Base-by-base conservation (phyloP, 202 grass and related monocot genomes). In the Setaria viridis region DNA sequence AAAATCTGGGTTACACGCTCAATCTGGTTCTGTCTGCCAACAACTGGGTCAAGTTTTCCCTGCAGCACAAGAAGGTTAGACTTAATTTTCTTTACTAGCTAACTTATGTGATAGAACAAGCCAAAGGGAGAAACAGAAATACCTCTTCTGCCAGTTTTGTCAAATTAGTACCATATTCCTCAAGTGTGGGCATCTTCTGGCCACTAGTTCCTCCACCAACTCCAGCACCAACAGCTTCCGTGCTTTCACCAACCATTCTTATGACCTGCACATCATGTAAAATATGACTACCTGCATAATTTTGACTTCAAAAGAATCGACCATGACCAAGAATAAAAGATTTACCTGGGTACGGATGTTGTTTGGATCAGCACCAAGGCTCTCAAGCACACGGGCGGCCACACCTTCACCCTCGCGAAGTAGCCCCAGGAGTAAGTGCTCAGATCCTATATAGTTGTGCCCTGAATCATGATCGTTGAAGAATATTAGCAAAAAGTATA, bases 401-500 rank as follows among this genome's bases (percentile, higher is more conserved):
- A 95, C 95, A 90, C 93, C 95, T 83, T 98, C 93, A 74, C 95
- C 95, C 83, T 98, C 95, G 56, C 93, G 87, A 79, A 95, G 90
- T 66, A 98, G 69, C 11, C 95, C 95, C 56, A 98, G 88, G 57
- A 98, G 91, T 70, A 98, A 86, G 66, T 98, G 95, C 71, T 98
- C 95, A 81, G 95, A 92, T 84, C 95, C 95, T 72, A 98, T 95
- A 78, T 98, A 95, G 79, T 98, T 98, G 80, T 98, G 96, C 16
- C 93, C 93, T 97, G 90, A 64, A 20, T 20, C 19, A 57, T 57
- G 20, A 57, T 5, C 19, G 7, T 20, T 20, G 19, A 57, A 57
- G 19, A 57, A 57, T 20, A 57, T 57, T 8, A 57, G 55, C 20
- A 8, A 49, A 49, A 49, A n/a, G 55, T 7, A n/a, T 57, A 57